Conservation (phyloP, 108 stramenopile species). For the Cylindrotheca fusiformis region DNA sequence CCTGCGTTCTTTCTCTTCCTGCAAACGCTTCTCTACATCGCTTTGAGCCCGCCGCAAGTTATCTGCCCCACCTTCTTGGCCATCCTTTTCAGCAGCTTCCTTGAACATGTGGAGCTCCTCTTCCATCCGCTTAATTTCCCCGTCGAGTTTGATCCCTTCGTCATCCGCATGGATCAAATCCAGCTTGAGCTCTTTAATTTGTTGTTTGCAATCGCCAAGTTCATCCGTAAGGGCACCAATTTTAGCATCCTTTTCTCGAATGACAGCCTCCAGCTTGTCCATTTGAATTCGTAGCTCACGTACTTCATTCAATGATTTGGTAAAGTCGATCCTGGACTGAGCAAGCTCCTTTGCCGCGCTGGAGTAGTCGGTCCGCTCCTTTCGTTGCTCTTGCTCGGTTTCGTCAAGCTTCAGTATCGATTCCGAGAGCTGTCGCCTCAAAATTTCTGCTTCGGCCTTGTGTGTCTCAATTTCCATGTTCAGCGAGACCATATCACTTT, state of each 20-base stretch:
- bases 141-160: constrained; percentile 23
- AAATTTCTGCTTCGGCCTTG: constrained; percentile 9
- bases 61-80: constrained; percentile 8
- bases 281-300: constrained; percentile 16
- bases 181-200: constrained; percentile 21
- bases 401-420: constrained; percentile 18
- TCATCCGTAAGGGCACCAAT: constrained; percentile 15
- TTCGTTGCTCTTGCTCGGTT: constrained; percentile 20
- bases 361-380: constrained; percentile 26
- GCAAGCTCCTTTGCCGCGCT: constrained; percentile 31
- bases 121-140: constrained; percentile 25
- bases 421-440: constrained; percentile 29
- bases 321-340: constrained; percentile 27
- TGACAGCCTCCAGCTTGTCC: constrained; percentile 14
- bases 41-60: constrained; percentile 13
- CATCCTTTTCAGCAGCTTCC: constrained; percentile 22
- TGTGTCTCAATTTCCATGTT: constrained; percentile 23
- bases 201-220: constrained; percentile 6
- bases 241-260: constrained; percentile 20
- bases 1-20: constrained; percentile 22
- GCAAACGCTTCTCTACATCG: constrained; percentile 20
- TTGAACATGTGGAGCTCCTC: constrained; percentile 26
- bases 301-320: constrained; percentile 22
- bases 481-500: constrained; percentile 19
- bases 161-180: constrained; percentile 34